Base-by-base conservation (phyloP, 2,329 filamentous ascomycete genomes). In the Fusarium veterinarium region DNA sequence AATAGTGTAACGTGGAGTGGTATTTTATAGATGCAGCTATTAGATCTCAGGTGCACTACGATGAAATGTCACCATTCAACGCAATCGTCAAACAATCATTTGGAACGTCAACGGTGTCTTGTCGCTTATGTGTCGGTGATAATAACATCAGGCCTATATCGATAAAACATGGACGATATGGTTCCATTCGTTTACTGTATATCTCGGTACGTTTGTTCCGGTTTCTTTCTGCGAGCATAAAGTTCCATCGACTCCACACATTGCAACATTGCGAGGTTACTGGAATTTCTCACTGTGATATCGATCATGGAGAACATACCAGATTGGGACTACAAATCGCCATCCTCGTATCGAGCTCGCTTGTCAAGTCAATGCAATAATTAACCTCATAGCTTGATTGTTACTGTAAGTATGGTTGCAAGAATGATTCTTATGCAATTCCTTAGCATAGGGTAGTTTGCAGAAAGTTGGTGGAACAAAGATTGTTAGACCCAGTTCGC, bases 381-480 rank as follows among this genome's bases (percentile, higher is more conserved):
- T 17, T 19, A 7, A 17, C 8, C 5, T n/a, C 19, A n/a, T 57
- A 20, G 13, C 30, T 20, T 19, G 19, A 37, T n/a, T 10, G 6
- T 2, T 9, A 2, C n/a, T 46, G 3, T 20, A 17, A 5, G 48
- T 0, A 20, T 37, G 13, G 6, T 37, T 6, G 6, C 3, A 28
- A 53, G 2, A 25, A 52, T 20, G 3, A 20, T 16, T n/a, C 4
- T 12, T 2, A 0, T 3, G 3, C 4, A 9, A 40, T 5, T 12
- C 0, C 1, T 17, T 2, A 6, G 49, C 23, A 1, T n/a, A 40
- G 49, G 49, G 25, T 53, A 53, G 10, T 0, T 40, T 17, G 10
- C 33, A n/a, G 2, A 28, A 3, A 4, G 5, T 17, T 3, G 4
- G n/a, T 7, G 10, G 8, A 11, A 23, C 12, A 6, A 0, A 0